These are phyloP conservation scores for Candida argentea DNA, from an alignment of 805 yeast genomes.

Conservation along the genomic window DNA sequence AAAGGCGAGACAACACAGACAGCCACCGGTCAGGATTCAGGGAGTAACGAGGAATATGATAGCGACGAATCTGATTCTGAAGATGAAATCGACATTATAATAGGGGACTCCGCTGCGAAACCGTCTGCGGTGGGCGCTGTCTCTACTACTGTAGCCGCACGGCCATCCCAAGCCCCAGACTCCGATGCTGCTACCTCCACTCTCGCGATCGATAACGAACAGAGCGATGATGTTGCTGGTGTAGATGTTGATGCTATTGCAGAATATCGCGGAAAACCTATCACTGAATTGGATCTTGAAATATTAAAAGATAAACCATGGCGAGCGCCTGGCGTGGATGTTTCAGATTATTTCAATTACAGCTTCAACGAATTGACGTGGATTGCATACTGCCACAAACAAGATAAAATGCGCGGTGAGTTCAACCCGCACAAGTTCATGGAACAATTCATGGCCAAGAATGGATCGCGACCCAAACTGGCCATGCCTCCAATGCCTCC, in stretches of 20 bases:
- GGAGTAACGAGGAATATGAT: conserved; percentile 31
- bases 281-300: conserved; percentile 72
- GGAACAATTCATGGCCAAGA: conserved; percentile 42
- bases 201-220: conserved; percentile 23
- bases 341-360: conserved; percentile 88
- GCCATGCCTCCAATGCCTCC: conserved; percentile 17
- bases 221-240: conserved; percentile 30
- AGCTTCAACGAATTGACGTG: conserved; percentile 96
- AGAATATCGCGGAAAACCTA: conserved; percentile 66
- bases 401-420: conserved; percentile 69
- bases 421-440: conserved; percentile 76
- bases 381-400: conserved; percentile 85
- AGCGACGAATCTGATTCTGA: conserved; percentile 41
- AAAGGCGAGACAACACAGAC: conserved; percentile 6
- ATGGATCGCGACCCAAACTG: conserved; percentile 11
- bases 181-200: conserved; percentile 22
- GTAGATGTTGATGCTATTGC: conserved; percentile 66
- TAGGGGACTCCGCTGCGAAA: conserved; percentile 28
- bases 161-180: conserved; percentile 9
- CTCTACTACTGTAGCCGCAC: conserved; percentile 18
- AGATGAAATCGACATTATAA: conserved; percentile 77
- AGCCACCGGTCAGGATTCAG: conserved; percentile 7
- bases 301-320: conserved; percentile 91
- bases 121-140: conserved; percentile 15
- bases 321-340: conserved; percentile 95